Conservation (phyloP, 768 basidiomycete genomes). For the Boletus huronensis region DNA sequence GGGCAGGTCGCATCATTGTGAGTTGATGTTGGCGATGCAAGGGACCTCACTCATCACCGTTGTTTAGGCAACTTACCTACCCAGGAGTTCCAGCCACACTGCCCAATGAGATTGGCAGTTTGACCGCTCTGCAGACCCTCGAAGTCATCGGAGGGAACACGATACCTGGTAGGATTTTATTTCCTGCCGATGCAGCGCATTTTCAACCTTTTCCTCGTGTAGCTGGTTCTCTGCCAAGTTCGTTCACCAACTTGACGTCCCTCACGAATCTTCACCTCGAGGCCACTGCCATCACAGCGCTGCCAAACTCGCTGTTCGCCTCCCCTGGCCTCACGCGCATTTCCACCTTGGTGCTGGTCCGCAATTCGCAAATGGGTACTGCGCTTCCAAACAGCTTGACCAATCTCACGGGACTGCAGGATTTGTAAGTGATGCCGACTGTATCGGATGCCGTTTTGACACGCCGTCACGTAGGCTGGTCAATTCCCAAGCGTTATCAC, state of each 20-base stretch:
- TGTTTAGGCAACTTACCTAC: conserved; percentile 37
- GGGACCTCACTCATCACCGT: background rate
- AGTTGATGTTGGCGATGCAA: conserved; percentile 19
- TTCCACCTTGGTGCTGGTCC: conserved; percentile 36
- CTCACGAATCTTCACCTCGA: conserved; percentile 41
- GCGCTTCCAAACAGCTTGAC: conserved; percentile 37
- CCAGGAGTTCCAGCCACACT: conserved; percentile 46
- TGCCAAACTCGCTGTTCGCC: conserved; percentile 35
- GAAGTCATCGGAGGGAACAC: conserved; percentile 39
- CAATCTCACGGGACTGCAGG: conserved; percentile 32
- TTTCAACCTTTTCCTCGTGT: background rate
- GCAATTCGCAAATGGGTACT: conserved; percentile 39
- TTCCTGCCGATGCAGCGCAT: background rate
- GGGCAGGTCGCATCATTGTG: conserved; percentile 42
- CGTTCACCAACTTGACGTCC: conserved; percentile 36
- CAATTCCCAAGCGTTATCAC: conserved; percentile 34
- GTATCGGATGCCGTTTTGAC: background rate
- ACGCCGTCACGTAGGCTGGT: conserved; percentile 28
- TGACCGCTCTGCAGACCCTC: conserved; percentile 38
- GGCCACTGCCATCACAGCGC: conserved; percentile 36
- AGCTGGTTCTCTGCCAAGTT: conserved; percentile 42
- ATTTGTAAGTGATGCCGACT: conserved; percentile 32
- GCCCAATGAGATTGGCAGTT: conserved; percentile 39
- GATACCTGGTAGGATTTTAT: conserved; percentile 38
- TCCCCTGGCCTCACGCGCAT: conserved; percentile 32